These are phyloP conservation scores for Trichocomaceae sp. DNA, from an alignment of 2,329 filamentous ascomycete species.

Conservation along the genomic window DNA sequence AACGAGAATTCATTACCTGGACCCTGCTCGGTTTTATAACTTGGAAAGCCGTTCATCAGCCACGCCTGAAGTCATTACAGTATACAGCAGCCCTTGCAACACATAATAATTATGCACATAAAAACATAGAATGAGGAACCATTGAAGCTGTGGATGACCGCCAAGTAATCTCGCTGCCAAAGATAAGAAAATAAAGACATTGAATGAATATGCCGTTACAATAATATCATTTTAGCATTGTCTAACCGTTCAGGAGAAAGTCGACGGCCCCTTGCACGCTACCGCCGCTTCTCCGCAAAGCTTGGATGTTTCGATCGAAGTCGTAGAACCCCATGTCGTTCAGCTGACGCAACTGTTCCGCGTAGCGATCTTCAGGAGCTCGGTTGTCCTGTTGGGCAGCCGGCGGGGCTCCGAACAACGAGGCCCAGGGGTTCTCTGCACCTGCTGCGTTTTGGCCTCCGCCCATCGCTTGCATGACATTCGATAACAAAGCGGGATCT, in stretches of 20 bases:
- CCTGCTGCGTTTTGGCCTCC: slow-evolving; percentile 24
- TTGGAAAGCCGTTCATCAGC: too few species aligned
- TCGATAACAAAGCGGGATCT: slow-evolving; percentile 53
- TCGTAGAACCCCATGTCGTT: slow-evolving; percentile 99
- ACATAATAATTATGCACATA: slow-evolving; percentile 5
- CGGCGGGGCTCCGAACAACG: slow-evolving; percentile 49
- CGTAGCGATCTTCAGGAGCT: slow-evolving; percentile 89
- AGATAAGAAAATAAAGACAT: neutral
- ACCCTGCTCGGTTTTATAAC: too few species aligned
- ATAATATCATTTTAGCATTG: slow-evolving; percentile 17
- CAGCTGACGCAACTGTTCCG: slow-evolving; percentile 79
- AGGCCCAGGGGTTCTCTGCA: slow-evolving; percentile 36
- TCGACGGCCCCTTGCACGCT: slow-evolving; percentile 74
- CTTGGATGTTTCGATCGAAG: slow-evolving; percentile 87
- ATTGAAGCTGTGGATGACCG: neutral
- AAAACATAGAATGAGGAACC: neutral
- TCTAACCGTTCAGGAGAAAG: slow-evolving; percentile 32
- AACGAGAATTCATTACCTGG: too few species aligned
- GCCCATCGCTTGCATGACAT: slow-evolving; percentile 49
- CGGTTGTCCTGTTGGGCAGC: slow-evolving; percentile 65
- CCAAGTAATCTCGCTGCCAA: neutral
- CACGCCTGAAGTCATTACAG: neutral
- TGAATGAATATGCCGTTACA: neutral
- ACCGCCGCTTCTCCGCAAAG: slow-evolving; percentile 78
- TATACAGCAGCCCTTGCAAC: neutral